Evolutionary conservation across 192 early-diverging fungal species (phyloP).

Genomic region (Backusella mclennaniae): DNA sequence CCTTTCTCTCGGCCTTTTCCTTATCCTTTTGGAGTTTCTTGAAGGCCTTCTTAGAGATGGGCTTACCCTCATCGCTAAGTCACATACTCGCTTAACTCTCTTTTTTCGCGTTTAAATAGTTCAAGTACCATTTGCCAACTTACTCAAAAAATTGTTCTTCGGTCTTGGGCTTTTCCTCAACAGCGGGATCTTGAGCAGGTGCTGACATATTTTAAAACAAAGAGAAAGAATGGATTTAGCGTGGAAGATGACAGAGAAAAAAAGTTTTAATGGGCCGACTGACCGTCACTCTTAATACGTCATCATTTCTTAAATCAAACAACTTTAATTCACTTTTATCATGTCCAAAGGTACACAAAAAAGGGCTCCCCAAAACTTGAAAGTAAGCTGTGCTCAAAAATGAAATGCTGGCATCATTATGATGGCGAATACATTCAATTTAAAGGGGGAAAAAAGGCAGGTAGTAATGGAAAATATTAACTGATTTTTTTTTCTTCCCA

Average conservation of each 20-base stretch:
- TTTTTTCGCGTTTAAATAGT: background rate
- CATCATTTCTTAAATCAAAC: background rate
- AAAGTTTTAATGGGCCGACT: background rate
- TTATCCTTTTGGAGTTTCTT: constrained; percentile 93
- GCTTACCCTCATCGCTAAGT: constrained; percentile 77
- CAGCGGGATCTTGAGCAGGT: constrained; percentile 21
- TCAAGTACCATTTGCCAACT: background rate
- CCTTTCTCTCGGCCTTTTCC: constrained; percentile 79
- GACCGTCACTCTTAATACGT: background rate
- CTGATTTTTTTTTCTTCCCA: too few relatives aligned
- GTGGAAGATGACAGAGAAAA: background rate
- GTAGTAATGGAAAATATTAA: too few relatives aligned
- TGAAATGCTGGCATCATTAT: too few relatives aligned
- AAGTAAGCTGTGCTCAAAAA: too few relatives aligned
- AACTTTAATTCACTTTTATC: background rate
- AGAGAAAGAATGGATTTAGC: background rate
- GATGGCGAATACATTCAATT: too few relatives aligned
- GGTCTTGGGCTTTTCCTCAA: constrained; percentile 43
- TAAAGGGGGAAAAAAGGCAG: too few relatives aligned
- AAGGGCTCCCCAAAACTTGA: too few relatives aligned
- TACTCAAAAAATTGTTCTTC: constrained; percentile 54
- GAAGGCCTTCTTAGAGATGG: constrained; percentile 85
- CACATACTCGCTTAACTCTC: background rate
- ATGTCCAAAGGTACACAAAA: too few relatives aligned
- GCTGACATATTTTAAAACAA: constrained; percentile 13